Evolutionary conservation across 192 early-diverging fungal genomes (phyloP).

Genomic region (Gorgonomyces haynaldii): DNA sequence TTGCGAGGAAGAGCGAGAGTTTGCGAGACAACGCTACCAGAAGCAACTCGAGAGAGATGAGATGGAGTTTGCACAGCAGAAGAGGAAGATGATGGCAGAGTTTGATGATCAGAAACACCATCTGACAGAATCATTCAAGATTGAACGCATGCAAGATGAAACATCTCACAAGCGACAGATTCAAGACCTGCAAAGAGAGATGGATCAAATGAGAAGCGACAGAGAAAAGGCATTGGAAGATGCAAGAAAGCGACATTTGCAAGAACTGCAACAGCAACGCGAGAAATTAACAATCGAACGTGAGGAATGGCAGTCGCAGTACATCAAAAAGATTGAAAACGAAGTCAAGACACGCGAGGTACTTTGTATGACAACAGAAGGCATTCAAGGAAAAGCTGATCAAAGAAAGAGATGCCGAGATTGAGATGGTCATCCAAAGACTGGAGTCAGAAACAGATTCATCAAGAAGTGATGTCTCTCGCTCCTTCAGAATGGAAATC

Average conservation of each 20-base stretch:
- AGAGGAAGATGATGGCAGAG: constrained; percentile 38
- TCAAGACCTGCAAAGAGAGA: constrained; percentile 18
- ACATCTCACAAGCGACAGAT: constrained; percentile 18
- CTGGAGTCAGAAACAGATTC: constrained; percentile 41
- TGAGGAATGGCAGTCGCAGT: constrained; percentile 41
- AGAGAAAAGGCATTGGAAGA: constrained; percentile 20
- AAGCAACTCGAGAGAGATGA: constrained; percentile 53
- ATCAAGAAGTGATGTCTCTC: constrained; percentile 28
- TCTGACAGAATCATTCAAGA: constrained; percentile 15
- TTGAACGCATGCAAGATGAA: constrained; percentile 21
- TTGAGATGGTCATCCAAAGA: constrained; percentile 44
- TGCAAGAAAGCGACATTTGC: constrained; percentile 14
- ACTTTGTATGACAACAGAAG: constrained; percentile 23
- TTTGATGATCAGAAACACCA: constrained; percentile 33
- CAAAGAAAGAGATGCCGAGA: constrained; percentile 42
- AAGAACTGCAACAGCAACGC: constrained; percentile 20
- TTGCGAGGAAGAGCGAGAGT: constrained; percentile 49
- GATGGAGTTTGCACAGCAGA: constrained; percentile 54
- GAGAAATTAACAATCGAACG: constrained; percentile 37
- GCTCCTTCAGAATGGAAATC: constrained; percentile 38
- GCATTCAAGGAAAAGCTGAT: constrained; percentile 39
- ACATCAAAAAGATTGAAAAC: constrained; percentile 33
- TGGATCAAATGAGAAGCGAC: constrained; percentile 20
- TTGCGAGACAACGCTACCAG: constrained; percentile 41
- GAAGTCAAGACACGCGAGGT: constrained; percentile 37